Evolutionary conservation across 768 basidiomycete genomes (phyloP).

Genomic region (Rhodotorula diobovata): DNA sequence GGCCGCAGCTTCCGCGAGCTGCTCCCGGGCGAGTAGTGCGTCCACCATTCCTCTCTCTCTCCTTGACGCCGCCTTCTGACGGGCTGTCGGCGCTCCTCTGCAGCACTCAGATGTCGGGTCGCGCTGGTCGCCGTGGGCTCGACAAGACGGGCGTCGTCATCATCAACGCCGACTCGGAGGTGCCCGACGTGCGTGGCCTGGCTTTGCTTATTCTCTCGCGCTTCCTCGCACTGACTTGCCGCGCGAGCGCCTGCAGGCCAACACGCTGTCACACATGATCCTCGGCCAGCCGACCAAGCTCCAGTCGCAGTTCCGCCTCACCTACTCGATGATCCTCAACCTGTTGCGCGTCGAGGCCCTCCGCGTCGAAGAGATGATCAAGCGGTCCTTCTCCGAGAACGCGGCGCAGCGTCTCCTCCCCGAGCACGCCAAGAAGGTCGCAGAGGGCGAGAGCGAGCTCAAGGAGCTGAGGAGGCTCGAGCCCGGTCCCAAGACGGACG

Average conservation of each 20-base stretch:
- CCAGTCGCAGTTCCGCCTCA: conserved; percentile 91
- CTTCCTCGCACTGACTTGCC: not conserved
- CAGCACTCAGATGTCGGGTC: conserved; percentile 98
- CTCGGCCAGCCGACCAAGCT: conserved; percentile 88
- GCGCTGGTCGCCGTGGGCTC: conserved; percentile 90
- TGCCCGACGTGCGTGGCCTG: conserved; percentile 67
- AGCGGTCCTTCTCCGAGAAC: conserved; percentile 97
- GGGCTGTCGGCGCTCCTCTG: no score
- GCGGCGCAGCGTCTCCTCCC: conserved; percentile 86
- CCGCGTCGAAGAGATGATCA: conserved; percentile 98
- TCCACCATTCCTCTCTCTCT: not conserved
- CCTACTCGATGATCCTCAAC: conserved; percentile 99
- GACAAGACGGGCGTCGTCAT: conserved; percentile 95
- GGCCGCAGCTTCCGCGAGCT: conserved; percentile 86
- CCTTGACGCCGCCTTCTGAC: no score
- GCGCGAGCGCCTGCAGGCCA: conserved; percentile 54
- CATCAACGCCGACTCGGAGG: conserved; percentile 71
- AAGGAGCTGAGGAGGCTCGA: conserved; percentile 30
- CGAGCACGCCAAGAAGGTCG: conserved; percentile 82
- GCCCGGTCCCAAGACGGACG: conserved; percentile 47
- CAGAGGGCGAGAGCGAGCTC: conserved; percentile 51
- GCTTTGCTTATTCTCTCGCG: not conserved
- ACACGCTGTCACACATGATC: conserved; percentile 77
- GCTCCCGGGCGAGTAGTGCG: conserved; percentile 58
- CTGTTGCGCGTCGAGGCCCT: conserved; percentile 91